Evolutionary conservation across 495 filamentous ascomycete species (phyloP).

Genomic region (Annulohypoxylon stygium): DNA sequence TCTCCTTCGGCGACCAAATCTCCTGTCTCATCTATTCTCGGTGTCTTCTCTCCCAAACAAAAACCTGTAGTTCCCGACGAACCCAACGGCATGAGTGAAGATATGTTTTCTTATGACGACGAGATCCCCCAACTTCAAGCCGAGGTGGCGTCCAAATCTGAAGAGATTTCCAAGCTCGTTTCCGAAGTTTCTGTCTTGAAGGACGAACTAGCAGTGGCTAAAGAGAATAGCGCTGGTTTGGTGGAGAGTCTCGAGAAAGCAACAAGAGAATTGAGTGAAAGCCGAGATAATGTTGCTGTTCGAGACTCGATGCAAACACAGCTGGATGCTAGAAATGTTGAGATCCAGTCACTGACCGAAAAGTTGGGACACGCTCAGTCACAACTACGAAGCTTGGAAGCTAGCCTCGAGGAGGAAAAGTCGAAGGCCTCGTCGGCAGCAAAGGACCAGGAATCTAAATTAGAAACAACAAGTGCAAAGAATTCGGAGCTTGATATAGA

Average conservation of each 20-base stretch:
- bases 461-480: conserved; percentile 45
- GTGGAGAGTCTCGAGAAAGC: conserved; percentile 72
- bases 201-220: conserved; percentile 62
- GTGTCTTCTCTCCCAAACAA: conserved; percentile 63
- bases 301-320: conserved; percentile 63
- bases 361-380: conserved; percentile 63
- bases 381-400: conserved; percentile 67
- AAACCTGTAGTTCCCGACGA: conserved; percentile 57
- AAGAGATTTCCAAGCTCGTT: conserved; percentile 56
- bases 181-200: conserved; percentile 55
- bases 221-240: conserved; percentile 75
- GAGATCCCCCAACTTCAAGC: conserved; percentile 75
- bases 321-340: conserved; percentile 62
- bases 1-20: conserved; percentile 53
- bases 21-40: conserved; percentile 54
- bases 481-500: conserved; percentile 57
- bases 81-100: conserved; percentile 67
- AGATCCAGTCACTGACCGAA: conserved; percentile 62
- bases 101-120: conserved; percentile 88
- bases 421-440: conserved; percentile 55
- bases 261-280: conserved; percentile 68
- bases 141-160: conserved; percentile 66
- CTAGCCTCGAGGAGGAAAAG: conserved; percentile 65
- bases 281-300: conserved; percentile 69
- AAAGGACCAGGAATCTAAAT: conserved; percentile 54